phyloP scores from a whole-genome alignment of 441 rosid genomes.

The Aquilaria agallochum region DNA sequence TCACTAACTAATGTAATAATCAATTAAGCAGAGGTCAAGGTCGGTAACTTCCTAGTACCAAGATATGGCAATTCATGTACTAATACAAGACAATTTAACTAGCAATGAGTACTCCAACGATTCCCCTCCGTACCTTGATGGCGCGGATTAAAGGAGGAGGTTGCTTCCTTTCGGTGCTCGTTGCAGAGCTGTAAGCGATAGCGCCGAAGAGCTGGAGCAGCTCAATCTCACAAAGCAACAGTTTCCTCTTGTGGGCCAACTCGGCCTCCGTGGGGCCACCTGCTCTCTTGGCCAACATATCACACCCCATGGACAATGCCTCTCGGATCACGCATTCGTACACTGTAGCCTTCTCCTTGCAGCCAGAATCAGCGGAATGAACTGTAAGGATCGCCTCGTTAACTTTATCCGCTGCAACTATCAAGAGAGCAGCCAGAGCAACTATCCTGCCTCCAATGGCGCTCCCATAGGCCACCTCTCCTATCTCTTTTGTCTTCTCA shows the following conservation, averaged over 20 bases:
- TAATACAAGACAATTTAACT: too few species aligned
- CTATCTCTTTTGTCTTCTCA: constrained; percentile 55
- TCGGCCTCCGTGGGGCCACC: constrained; percentile 20
- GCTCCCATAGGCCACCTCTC: constrained; percentile 46
- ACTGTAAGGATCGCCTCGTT: constrained; percentile 33
- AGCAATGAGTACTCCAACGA: not conserved
- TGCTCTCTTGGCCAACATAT: constrained; percentile 18
- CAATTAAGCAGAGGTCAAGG: too few species aligned
- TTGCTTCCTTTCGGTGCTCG: constrained; percentile 35
- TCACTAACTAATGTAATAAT: too few species aligned
- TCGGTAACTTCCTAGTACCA: too few species aligned
- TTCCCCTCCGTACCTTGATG: constrained; percentile 44
- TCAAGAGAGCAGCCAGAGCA: constrained; percentile 47
- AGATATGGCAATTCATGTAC: too few species aligned
- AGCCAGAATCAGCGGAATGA: constrained; percentile 32
- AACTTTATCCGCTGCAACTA: constrained; percentile 53
- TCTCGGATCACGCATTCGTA: constrained; percentile 57
- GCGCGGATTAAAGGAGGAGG: constrained; percentile 49
- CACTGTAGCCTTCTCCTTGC: constrained; percentile 46
- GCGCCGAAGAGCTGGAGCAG: constrained; percentile 74
- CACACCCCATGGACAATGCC: constrained; percentile 38
- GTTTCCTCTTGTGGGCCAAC: constrained; percentile 39
- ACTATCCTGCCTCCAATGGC: constrained; percentile 55
- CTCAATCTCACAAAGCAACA: constrained; percentile 62
- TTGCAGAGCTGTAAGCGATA: constrained; percentile 18